Conservation (phyloP, 2,329 filamentous ascomycete genomes). For the Fusarium sp. region DNA sequence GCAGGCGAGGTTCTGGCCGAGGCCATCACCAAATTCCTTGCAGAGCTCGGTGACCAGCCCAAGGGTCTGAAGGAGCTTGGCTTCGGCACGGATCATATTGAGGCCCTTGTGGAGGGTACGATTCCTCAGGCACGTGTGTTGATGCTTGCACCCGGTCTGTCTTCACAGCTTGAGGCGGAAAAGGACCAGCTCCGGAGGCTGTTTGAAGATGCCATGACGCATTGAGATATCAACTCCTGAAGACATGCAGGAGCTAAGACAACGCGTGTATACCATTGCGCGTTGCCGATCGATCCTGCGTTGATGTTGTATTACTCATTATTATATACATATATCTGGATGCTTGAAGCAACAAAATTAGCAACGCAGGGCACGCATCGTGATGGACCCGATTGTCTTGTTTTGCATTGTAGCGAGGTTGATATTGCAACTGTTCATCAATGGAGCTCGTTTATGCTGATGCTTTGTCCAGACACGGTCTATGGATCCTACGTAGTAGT, state of each 20-base stretch:
- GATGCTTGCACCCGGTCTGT: conserved; percentile 87
- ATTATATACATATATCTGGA: conserved; percentile 13
- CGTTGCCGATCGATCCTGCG: conserved; percentile 21
- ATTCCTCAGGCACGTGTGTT: conserved; percentile 91
- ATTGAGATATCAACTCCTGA: conserved; percentile 38
- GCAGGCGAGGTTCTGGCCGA: conserved; percentile 90
- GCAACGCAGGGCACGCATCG: background rate
- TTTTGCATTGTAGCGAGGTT: conserved; percentile 10
- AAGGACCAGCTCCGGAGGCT: conserved; percentile 74
- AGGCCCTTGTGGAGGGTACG: conserved; percentile 89
- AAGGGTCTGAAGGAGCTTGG: conserved; percentile 84
- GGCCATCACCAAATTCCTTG: conserved; percentile 82
- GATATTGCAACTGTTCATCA: conserved; percentile 4
- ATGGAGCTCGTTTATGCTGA: background rate
- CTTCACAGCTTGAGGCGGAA: conserved; percentile 73
- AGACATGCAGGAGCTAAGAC: conserved; percentile 8
- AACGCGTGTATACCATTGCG: conserved; percentile 31
- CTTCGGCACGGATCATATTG: conserved; percentile 78
- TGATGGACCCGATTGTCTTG: conserved; percentile 12
- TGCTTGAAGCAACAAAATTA: conserved; percentile 13
- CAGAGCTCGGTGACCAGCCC: conserved; percentile 88
- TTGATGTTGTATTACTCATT: conserved; percentile 7
- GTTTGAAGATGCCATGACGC: conserved; percentile 68
- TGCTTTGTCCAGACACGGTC: background rate
- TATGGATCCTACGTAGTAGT: background rate